Conservation (phyloP, 2,329 filamentous ascomycete species). For the Penicillium sumatraense region DNA sequence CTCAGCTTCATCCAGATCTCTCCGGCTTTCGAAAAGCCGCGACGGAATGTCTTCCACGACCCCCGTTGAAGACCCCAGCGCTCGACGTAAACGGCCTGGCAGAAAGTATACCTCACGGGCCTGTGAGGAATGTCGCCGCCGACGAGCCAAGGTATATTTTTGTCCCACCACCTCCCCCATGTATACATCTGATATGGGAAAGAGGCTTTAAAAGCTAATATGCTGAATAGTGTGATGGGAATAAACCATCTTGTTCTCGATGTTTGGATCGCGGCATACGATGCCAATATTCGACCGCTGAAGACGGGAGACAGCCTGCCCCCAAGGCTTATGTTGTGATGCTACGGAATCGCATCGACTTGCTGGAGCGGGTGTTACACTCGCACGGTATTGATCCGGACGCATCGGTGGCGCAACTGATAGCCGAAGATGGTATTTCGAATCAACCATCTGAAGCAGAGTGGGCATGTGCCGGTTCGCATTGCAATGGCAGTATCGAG, state of each 20-base stretch:
- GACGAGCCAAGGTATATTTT: slow-evolving; percentile 39
- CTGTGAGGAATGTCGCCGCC: slow-evolving; percentile 44
- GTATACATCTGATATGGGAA: background rate
- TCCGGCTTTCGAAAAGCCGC: background rate
- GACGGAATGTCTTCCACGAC: slow-evolving; percentile 9
- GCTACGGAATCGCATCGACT: slow-evolving; percentile 36
- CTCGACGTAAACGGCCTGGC: slow-evolving; percentile 19
- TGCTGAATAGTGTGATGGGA: slow-evolving; percentile 37
- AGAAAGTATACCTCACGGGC: slow-evolving; percentile 37
- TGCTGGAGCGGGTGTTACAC: slow-evolving; percentile 36
- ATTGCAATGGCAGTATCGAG: slow-evolving; percentile 17
- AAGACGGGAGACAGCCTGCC: slow-evolving; percentile 41
- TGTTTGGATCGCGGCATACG: slow-evolving; percentile 35
- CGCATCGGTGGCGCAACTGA: slow-evolving; percentile 23
- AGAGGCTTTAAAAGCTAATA: background rate
- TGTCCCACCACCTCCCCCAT: background rate
- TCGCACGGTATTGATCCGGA: slow-evolving; percentile 37
- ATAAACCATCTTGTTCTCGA: slow-evolving; percentile 36
- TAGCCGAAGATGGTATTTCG: slow-evolving; percentile 5
- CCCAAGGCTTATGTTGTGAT: slow-evolving; percentile 43
- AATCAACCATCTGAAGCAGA: slow-evolving; percentile 2
- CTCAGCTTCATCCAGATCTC: background rate
- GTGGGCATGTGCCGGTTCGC: background rate
- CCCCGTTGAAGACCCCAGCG: slow-evolving; percentile 15
- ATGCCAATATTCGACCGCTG: slow-evolving; percentile 37